These are phyloP conservation scores for Beauveria pseudobassiana DNA, from an alignment of 2,329 filamentous ascomycete species.

Conservation along the genomic window DNA sequence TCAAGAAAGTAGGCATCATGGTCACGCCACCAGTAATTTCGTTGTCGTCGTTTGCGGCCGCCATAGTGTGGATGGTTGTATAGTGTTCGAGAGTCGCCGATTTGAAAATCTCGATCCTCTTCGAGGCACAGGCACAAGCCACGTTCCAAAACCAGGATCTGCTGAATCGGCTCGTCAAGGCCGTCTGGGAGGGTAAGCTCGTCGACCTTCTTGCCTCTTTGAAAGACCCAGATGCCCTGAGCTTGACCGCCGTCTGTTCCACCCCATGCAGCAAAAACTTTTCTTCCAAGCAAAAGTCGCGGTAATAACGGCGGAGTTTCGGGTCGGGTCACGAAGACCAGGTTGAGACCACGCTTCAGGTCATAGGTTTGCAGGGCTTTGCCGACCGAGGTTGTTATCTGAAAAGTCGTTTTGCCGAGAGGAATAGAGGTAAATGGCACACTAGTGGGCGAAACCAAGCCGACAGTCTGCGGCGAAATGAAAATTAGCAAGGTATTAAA, in stretches of 20 bases:
- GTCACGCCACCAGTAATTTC: slow-evolving; percentile 71
- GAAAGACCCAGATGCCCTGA: slow-evolving; percentile 82
- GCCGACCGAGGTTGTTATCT: slow-evolving; percentile 93
- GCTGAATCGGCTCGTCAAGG: slow-evolving; percentile 62
- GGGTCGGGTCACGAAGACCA: slow-evolving; percentile 88
- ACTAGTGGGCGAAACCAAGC: slow-evolving; percentile 80
- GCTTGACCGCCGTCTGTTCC: slow-evolving; percentile 41
- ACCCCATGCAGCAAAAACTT: slow-evolving; percentile 86
- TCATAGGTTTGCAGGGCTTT: slow-evolving; percentile 93
- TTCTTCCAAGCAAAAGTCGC: slow-evolving; percentile 79
- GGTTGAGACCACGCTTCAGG: slow-evolving; percentile 77
- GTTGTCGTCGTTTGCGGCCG: slow-evolving; percentile 50
- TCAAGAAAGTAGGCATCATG: slow-evolving; percentile 90
- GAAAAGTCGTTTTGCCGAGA: slow-evolving; percentile 88
- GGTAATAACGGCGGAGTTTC: slow-evolving; percentile 79
- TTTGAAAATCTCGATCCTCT: slow-evolving; percentile 84
- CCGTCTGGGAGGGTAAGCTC: slow-evolving; percentile 63
- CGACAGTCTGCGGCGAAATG: slow-evolving; percentile 61
- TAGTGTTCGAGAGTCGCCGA: slow-evolving; percentile 78
- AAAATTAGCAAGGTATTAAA: slow-evolving; percentile 10
- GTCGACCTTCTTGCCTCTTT: slow-evolving; percentile 76
- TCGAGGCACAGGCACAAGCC: slow-evolving; percentile 72
- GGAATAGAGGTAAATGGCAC: slow-evolving; percentile 88
- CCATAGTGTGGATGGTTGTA: slow-evolving; percentile 64
- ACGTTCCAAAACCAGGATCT: slow-evolving; percentile 78